Conservation (phyloP, 2,329 filamentous ascomycete species). For the Neonectria faginata region DNA sequence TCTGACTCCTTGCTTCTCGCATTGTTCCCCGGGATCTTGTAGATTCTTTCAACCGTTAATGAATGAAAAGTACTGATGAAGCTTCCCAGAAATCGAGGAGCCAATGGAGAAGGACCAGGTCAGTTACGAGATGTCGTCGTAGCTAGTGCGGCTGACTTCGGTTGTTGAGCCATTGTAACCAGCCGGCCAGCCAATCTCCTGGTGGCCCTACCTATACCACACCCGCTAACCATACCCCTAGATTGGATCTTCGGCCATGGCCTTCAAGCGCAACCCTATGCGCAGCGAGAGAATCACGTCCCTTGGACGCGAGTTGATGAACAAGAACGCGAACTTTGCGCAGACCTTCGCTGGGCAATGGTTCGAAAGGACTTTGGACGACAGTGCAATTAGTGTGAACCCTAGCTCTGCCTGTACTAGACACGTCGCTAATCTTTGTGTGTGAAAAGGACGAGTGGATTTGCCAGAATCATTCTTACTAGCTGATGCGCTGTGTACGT, state of each 20-base stretch:
- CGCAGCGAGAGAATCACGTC: conserved; percentile 8
- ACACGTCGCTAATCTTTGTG: not conserved
- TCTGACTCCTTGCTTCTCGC: not conserved
- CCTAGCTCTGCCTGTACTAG: too few relatives aligned
- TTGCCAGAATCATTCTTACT: conserved; percentile 37
- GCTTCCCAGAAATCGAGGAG: conserved; percentile 74
- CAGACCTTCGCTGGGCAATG: conserved; percentile 27
- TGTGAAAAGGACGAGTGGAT: conserved; percentile 24
- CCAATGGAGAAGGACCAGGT: conserved; percentile 25
- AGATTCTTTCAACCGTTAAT: too few relatives aligned
- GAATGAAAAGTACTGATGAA: not conserved
- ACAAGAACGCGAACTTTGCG: conserved; percentile 25
- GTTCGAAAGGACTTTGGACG: conserved; percentile 34
- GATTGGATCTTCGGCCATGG: conserved; percentile 11
- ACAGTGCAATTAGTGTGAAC: conserved; percentile 5
- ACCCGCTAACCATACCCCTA: not conserved
- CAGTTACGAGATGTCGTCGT: too few relatives aligned
- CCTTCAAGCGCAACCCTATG: conserved; percentile 26
- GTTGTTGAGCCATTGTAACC: too few relatives aligned
- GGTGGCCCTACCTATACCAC: too few relatives aligned
- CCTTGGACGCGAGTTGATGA: conserved; percentile 23
- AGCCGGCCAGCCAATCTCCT: too few relatives aligned
- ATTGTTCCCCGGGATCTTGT: not conserved
- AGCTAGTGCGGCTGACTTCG: too few relatives aligned
- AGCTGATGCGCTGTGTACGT: conserved; percentile 30